phyloP scores from a whole-genome alignment of 2,329 filamentous ascomycete species.

The Sporothrix variecibatus region DNA sequence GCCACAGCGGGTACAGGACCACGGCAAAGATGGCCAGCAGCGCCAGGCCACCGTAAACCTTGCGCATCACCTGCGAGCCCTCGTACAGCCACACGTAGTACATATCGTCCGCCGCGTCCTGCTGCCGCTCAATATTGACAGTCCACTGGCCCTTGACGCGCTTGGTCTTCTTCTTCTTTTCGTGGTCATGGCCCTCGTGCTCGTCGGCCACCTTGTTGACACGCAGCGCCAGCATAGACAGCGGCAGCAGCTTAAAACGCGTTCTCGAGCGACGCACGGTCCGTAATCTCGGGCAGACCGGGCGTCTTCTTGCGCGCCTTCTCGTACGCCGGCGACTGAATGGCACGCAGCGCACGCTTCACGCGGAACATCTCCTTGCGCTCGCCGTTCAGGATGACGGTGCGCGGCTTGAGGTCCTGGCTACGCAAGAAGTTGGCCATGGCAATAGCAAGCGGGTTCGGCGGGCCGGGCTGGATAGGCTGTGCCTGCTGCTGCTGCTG shows the following conservation, averaged over 20 bases:
- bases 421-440: conserved; percentile 83
- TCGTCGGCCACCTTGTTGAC: conserved; percentile 76
- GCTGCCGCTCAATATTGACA: conserved; percentile 92
- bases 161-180: conserved; percentile 70
- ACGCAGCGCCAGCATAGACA: conserved; percentile 90
- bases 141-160: conserved; percentile 95
- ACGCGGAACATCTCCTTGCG: conserved; percentile 99
- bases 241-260: conserved; percentile 89
- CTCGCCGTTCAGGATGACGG: conserved; percentile 92
- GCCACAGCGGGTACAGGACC: conserved; percentile 96
- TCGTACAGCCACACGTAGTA: conserved; percentile 98
- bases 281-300: conserved; percentile 81
- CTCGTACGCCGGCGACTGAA: conserved; percentile 85
- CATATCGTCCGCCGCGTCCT: conserved; percentile 82
- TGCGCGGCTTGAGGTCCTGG: conserved; percentile 85
- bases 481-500: conserved; percentile 49
- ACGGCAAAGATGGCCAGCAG: conserved; percentile 81
- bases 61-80: conserved; percentile 88
- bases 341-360: conserved; percentile 89
- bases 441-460: conserved; percentile 84
- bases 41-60: conserved; percentile 84
- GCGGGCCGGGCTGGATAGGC: conserved; percentile 74
- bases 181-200: conserved; percentile 71
- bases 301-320: conserved; percentile 90
- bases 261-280: conserved; percentile 83